Evolutionary conservation across 331 rosid genomes (phyloP).

Genomic region (Dryas integrifolia): DNA sequence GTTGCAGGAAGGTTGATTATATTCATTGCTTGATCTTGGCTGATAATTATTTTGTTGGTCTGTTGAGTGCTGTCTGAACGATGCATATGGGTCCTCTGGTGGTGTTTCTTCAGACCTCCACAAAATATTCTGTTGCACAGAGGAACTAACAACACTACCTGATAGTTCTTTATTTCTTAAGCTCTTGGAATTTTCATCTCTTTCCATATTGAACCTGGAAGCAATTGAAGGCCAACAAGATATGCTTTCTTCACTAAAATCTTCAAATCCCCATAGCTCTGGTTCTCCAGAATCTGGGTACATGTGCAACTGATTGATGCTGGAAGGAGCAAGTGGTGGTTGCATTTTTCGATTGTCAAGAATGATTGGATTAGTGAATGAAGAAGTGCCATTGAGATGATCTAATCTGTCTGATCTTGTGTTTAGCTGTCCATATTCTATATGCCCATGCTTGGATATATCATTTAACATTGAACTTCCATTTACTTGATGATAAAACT

Average conservation of each 20-base stretch:
- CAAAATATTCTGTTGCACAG: slow-evolving; percentile 35
- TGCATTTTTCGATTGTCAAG: slow-evolving; percentile 37
- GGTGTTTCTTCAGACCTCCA: slow-evolving; percentile 35
- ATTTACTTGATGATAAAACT: slow-evolving; percentile 49
- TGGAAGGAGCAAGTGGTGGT: slow-evolving; percentile 39
- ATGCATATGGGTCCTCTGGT: slow-evolving; percentile 35
- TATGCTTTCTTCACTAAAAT: slow-evolving; percentile 48
- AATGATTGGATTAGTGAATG: slow-evolving; percentile 35
- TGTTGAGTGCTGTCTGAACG: slow-evolving; percentile 34
- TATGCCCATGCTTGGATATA: slow-evolving; percentile 36
- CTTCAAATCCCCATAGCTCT: slow-evolving; percentile 40
- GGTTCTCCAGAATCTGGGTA: slow-evolving; percentile 34
- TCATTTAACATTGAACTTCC: slow-evolving; percentile 41
- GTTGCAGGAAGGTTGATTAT: slow-evolving; percentile 31
- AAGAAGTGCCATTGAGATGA: slow-evolving; percentile 36
- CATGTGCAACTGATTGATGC: slow-evolving; percentile 30
- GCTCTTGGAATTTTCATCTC: slow-evolving; percentile 34
- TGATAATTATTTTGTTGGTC: slow-evolving; percentile 35
- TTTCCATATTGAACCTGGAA: slow-evolving; percentile 32
- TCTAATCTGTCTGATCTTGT: slow-evolving; percentile 31
- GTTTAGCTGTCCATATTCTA: slow-evolving; percentile 33
- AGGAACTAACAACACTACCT: slow-evolving; percentile 31
- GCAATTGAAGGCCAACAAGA: slow-evolving; percentile 47
- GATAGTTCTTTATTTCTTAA: slow-evolving; percentile 33
- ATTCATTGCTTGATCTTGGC: slow-evolving; percentile 25